phyloP scores from a whole-genome alignment of 2,329 filamentous ascomycete genomes.

The Colletotrichum sp. region DNA sequence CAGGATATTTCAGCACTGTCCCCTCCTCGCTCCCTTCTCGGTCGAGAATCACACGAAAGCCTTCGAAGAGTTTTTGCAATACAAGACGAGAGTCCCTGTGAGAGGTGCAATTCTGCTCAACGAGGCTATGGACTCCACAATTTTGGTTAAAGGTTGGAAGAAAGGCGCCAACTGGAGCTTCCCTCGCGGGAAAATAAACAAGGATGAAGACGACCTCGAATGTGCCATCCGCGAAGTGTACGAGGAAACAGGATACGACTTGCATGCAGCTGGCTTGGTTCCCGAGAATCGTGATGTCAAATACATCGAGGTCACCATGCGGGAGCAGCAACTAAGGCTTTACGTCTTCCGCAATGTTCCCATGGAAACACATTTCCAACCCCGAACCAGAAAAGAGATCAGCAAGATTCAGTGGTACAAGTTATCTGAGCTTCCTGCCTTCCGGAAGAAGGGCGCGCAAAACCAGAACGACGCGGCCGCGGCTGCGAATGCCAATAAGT shows the following conservation, averaged over 20 bases:
- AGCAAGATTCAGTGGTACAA: conserved; percentile 97
- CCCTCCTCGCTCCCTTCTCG: conserved; percentile 82
- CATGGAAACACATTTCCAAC: conserved; percentile 86
- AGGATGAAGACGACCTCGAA: conserved; percentile 91
- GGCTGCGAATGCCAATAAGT: conserved; percentile 77
- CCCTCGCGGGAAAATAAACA: conserved; percentile 96
- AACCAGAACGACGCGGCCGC: conserved; percentile 58
- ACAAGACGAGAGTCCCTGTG: conserved; percentile 94
- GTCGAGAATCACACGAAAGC: conserved; percentile 79
- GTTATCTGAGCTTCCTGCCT: conserved; percentile 83
- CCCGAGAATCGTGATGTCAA: conserved; percentile 72
- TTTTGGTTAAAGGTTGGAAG: conserved; percentile 98
- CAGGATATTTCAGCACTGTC: conserved; percentile 92
- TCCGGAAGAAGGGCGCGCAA: conserved; percentile 70
- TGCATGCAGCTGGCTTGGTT: conserved; percentile 77
- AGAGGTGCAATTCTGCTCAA: conserved; percentile 94
- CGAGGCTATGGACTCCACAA: conserved; percentile 88
- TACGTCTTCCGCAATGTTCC: conserved; percentile 92
- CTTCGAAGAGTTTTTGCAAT: conserved; percentile 90
- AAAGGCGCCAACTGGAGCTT: conserved; percentile 97
- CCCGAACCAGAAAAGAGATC: conserved; percentile 94
- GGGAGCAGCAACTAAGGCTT: conserved; percentile 89
- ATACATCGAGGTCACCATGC: conserved; percentile 86
- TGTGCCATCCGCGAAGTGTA: conserved; percentile 95
- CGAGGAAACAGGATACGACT: conserved; percentile 93